Conservation (phyloP, 495 filamentous ascomycete species). For the Aspergillus funiculosus region DNA sequence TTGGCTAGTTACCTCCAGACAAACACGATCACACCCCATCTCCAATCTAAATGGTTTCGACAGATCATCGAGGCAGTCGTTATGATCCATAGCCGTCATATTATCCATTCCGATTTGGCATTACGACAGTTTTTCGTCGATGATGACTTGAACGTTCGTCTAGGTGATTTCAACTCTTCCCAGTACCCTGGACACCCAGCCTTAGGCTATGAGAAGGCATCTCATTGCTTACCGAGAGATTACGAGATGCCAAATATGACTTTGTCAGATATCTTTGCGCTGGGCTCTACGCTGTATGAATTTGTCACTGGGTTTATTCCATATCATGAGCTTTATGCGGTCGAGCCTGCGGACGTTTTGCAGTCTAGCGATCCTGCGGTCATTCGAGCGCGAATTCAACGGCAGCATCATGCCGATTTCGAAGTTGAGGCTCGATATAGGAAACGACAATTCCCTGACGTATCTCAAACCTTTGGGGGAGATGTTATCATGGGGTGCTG, state of each 20-base stretch:
- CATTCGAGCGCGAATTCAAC: no score
- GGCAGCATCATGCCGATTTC: no score
- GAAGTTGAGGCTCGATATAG: no score
- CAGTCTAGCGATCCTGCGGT: no score
- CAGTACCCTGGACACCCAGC: conserved; percentile 15
- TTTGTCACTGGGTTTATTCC: conserved; percentile 11
- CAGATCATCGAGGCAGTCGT: conserved; percentile 19
- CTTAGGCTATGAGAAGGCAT: conserved; percentile 19
- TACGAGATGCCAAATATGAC: conserved; percentile 10
- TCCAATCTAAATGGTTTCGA: conserved; percentile 15
- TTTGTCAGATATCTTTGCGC: conserved; percentile 12
- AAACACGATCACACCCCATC: conserved; percentile 8
- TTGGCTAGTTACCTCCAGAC: conserved; percentile 12
- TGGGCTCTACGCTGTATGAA: conserved; percentile 17
- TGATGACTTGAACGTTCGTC: conserved; percentile 13
- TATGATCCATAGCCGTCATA: conserved; percentile 9
- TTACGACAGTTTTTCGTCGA: conserved; percentile 16
- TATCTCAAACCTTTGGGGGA: no score
- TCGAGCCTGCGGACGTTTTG: no score
- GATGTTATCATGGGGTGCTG: no score
- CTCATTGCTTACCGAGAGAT: conserved; percentile 16
- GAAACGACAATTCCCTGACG: no score
- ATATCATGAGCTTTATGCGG: no score
- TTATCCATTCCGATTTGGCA: conserved; percentile 18
- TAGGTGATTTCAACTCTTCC: conserved; percentile 20